Evolutionary conservation across 2,329 filamentous ascomycete genomes (phyloP), one percentile per base, ranked within the genome.

Genomic region (Arachnomyces sp.): DNA sequence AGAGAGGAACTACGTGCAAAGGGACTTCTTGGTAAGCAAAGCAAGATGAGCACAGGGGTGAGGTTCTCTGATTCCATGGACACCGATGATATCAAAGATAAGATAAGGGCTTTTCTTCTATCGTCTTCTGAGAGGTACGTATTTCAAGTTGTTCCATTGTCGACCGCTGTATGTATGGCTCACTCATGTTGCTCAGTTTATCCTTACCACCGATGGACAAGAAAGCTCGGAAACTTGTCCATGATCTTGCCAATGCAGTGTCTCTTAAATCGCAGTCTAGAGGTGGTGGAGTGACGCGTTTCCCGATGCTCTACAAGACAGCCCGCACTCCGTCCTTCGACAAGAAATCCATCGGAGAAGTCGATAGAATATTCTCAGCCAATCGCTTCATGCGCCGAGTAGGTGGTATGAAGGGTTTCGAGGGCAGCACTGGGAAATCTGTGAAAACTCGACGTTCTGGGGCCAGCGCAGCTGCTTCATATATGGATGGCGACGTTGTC

Each of bases 401-500:
- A 18, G 46, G 45, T 59, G 39, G 28, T 29, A 14, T 28, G 21
- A 40, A 8, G 28, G 39, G 21, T 5, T 25, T 25, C 21, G 21
- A 25, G 21, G 9, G 21, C 5, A 25, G 21, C 9, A 9, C 13
- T 31, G 42, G 33, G 31, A 55, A 47, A 37, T 35, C 52, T 11
- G 36, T 15, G 16, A 57, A 57, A 42, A 28, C 43, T 41, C 55
- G 58, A 18, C 52, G 59, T 32, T 66, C 64, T 17, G 64, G 62
- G 21, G 61, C 57, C 15, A 57, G 61, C 30, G 61, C 62, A 3
- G 73, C 69, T 7, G 73, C 74, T 9, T 73, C 71, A 2, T 86
- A 92, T 50, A 77, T 75, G 45, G 85, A 96, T 53, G 92, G 92
- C 13, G 89, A 96, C 49, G 69, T 94, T 18, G 88, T 96, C 2